phyloP scores from a whole-genome alignment of 2,329 filamentous ascomycete species.

The Pseudogymnoascus sp. region DNA sequence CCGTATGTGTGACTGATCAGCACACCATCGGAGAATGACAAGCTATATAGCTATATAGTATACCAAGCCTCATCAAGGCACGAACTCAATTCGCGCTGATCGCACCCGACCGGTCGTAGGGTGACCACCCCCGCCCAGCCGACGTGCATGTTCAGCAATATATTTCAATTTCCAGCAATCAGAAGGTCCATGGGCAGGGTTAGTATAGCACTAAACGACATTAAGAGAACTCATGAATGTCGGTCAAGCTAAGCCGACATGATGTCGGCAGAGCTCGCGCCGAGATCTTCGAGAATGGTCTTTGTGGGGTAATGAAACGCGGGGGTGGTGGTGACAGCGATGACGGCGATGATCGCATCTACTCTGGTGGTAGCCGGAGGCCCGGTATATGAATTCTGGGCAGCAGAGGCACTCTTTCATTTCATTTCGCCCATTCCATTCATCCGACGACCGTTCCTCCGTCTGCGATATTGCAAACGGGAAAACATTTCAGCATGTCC shows the following conservation, averaged over 20 bases:
- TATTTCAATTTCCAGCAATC: constrained; percentile 9
- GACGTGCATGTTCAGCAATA: constrained; percentile 4
- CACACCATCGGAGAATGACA: not conserved
- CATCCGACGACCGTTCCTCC: not conserved
- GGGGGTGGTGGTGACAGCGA: not conserved
- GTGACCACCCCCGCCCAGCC: constrained; percentile 1
- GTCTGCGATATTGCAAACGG: not conserved
- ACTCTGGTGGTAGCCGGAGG: not conserved
- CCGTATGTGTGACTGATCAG: not conserved
- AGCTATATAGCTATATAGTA: not conserved
- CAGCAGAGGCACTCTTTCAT: not conserved
- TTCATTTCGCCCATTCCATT: not conserved
- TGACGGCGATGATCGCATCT: not conserved
- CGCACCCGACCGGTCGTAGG: not conserved
- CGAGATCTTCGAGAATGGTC: constrained; percentile 10
- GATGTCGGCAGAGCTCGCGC: not conserved
- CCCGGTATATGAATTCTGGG: not conserved
- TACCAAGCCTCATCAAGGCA: constrained; percentile 14
- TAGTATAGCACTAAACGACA: not conserved
- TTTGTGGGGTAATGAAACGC: constrained; percentile 10
- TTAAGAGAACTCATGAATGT: not conserved
- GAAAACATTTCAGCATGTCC: constrained; percentile 8
- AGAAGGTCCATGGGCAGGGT: constrained; percentile 1
- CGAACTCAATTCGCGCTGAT: not conserved
- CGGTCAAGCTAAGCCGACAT: not conserved